Evolutionary conservation across 1,284 basidiomycete species (phyloP), one percentile per base, ranked within the genome.

Genomic region (Pholiota adiposa): DNA sequence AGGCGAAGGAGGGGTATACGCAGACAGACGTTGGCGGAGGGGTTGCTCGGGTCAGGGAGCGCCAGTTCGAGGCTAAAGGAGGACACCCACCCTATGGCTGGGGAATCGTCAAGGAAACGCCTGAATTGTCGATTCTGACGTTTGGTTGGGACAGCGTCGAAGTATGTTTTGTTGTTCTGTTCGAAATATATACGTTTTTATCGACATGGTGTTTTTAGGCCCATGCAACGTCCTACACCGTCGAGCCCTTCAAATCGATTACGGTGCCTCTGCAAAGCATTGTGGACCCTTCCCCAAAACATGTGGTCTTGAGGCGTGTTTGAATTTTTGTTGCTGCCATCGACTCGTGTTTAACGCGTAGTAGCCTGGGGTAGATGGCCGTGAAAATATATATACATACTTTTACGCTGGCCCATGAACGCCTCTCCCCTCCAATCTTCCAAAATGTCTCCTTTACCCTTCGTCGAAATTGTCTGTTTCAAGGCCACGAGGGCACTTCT

Each of bases 101-200:
- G 55, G 64, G 60, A 1, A 59, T 61, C 31, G 60, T 58, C 43
- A 46, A 55, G 18, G 66, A 70, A 58, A 56, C 65, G n/a, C 60
- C 63, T 36, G 62, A 38, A 27, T 63, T 60, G 34, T 65, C 56
- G 40, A 25, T 67, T 8, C 44, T 68, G 27, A 31, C 65, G 3
- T 61, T 69, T 33, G 70, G 70, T 3, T 71, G 69, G 69, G 67
- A 68, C 31, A 66, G 63, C 23, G 56, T 68, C n/a, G 65, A 62
- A 50, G 70, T 70, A 33, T 12, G 40, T 21, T 27, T 31, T 6
- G 27, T 51, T 31, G n/a, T 12, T 43, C 14, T 14, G 18, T 25
- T 18, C 14, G 23, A 6, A 4, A 12, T 2, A 4, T 14, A 19
- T 7, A 43, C 1, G 23, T 18, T 55, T 14, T 31, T 31, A 11